phyloP scores from a whole-genome alignment of 1,284 basidiomycete genomes.

The Pascua sp. region DNA sequence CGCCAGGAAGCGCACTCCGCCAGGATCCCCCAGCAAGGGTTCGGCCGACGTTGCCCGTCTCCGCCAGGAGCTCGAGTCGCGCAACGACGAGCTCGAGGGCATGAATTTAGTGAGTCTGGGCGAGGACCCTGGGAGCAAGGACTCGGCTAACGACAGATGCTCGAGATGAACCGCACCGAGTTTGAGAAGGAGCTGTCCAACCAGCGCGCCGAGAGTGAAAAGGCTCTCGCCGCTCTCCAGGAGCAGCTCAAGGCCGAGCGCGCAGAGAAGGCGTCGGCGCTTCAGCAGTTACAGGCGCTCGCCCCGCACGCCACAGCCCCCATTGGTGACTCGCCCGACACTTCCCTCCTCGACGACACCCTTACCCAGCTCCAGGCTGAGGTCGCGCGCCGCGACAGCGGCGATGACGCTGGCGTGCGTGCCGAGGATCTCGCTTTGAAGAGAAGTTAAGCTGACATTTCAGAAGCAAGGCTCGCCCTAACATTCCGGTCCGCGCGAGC shows the following conservation, averaged over 20 bases:
- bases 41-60: slow-evolving; percentile 6
- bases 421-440: neutral
- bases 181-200: slow-evolving; percentile 27
- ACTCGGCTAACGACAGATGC: slow-evolving; percentile 25
- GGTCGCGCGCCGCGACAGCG: slow-evolving; percentile 8
- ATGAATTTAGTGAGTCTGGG: slow-evolving; percentile 29
- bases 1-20: slow-evolving; percentile 4
- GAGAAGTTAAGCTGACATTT: neutral
- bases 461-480: slow-evolving; percentile 7
- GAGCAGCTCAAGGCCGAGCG: slow-evolving; percentile 3
- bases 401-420: neutral
- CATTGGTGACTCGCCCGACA: slow-evolving; percentile 10
- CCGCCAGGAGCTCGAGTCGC: slow-evolving; percentile 24
- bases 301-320: neutral
- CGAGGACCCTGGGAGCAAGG: no score
- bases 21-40: slow-evolving; percentile 4
- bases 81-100: slow-evolving; percentile 36
- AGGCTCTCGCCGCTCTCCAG: neutral
- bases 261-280: slow-evolving; percentile 9
- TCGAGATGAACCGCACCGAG: slow-evolving; percentile 42
- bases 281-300: slow-evolving; percentile 3
- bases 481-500: slow-evolving; percentile 7
- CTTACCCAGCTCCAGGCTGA: slow-evolving; percentile 7
- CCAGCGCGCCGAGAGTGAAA: slow-evolving; percentile 6
- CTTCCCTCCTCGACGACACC: slow-evolving; percentile 10